Evolutionary conservation across 495 filamentous ascomycete genomes (phyloP).

Genomic region (Aspergillus leporis): DNA sequence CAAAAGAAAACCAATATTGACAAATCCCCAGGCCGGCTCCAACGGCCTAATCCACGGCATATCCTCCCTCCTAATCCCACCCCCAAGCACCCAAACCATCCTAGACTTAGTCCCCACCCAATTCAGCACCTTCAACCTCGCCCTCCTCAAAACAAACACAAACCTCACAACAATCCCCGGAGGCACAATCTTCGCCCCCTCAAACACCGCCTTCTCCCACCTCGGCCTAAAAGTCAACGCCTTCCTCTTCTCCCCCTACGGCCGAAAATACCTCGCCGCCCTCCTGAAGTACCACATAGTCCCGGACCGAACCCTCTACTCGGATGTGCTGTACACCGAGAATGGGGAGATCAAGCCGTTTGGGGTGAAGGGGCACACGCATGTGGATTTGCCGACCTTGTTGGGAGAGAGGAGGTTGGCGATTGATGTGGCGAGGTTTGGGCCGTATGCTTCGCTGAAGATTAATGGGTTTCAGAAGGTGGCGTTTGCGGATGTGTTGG

Average conservation of each 20-base stretch:
- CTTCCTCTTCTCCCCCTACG: conserved; percentile 21
- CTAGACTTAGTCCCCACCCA: conserved; percentile 66
- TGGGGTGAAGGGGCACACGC: conserved; percentile 36
- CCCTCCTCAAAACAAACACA: not conserved
- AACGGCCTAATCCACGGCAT: conserved; percentile 84
- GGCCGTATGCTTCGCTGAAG: conserved; percentile 61
- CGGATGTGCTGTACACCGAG: conserved; percentile 54
- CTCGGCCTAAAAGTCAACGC: conserved; percentile 16
- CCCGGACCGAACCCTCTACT: conserved; percentile 73
- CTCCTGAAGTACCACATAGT: conserved; percentile 42
- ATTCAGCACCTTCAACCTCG: conserved; percentile 73
- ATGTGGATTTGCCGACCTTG: conserved; percentile 69
- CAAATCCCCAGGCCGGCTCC: conserved; percentile 47
- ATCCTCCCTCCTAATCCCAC: conserved; percentile 70
- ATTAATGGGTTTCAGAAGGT: conserved; percentile 69
- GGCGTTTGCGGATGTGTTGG: conserved; percentile 63
- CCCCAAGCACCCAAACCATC: conserved; percentile 57
- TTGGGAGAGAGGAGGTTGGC: conserved; percentile 58
- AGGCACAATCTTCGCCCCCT: conserved; percentile 36
- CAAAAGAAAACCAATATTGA: not conserved
- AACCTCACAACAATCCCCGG: conserved; percentile 68
- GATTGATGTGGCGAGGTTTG: conserved; percentile 67
- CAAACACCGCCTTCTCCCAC: conserved; percentile 21
- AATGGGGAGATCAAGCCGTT: conserved; percentile 22
- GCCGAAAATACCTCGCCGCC: conserved; percentile 15